Evolutionary conservation across 192 early-diverging fungal genomes (phyloP), one percentile per base, ranked within the genome.

Genomic region (Coemansia javaensis): DNA sequence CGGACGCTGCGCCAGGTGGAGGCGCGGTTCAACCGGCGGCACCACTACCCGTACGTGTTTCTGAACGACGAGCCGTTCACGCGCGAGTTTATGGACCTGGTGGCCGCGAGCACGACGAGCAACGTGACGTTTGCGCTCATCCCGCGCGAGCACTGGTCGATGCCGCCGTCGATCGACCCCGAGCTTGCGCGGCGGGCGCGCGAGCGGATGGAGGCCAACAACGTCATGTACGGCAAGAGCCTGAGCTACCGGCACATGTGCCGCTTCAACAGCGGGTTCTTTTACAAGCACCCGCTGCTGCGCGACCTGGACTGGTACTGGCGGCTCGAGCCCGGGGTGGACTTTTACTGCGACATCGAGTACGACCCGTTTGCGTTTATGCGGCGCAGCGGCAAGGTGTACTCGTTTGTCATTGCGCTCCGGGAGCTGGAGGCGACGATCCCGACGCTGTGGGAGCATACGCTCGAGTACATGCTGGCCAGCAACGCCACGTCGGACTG

Each of bases 191-290:
- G 4, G 15, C 16, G 21, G 28, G 52, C 66, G 0, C 75, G 85
- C 31, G 40, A 77, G 20, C 40, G 76, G 18, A 89, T 93, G 88
- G 66, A 63, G 11, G 62, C 55, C 0, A 59, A 75, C 2, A 45
- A 75, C 9, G 81, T 91, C 4, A 76, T 85, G 21, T 93, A 90
- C 47, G 89, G 85, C 2, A 82, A 73, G 11, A 79, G 75, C 25
- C 72, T 87, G 46, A 81, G 83, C 11, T 94, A 94, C 66, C 83
- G 90, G 27, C 88, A 93, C 47, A 93, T 93, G 90, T 93, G 90
- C 40, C 77, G 90, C 32, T 93, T 58, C 59, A 65, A 62, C 44
- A 58, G 66, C 59, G 68, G 62, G 10, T 70, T 70, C 38, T 65
- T 70, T 42, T 85, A 77, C 61, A 63, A 80, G 38, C 91, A 91